phyloP scores from a whole-genome alignment of 1,284 basidiomycete genomes.

The Pyrrhoderma noxium region DNA sequence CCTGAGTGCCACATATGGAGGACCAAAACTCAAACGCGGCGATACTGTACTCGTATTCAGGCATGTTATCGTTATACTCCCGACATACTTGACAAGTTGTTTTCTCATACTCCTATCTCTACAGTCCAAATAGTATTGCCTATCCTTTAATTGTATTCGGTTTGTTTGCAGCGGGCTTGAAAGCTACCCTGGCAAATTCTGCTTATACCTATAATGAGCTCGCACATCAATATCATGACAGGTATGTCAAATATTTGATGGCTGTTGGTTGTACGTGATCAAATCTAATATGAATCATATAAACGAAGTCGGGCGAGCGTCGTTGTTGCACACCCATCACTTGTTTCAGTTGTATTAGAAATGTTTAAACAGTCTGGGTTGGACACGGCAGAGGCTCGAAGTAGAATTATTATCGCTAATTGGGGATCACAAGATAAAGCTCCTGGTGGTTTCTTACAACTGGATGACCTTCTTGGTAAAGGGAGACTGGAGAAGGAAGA shows the following conservation, averaged over 20 bases:
- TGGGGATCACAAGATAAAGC: slow-evolving; percentile 25
- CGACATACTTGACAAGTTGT: background rate
- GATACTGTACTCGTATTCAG: slow-evolving; percentile 41
- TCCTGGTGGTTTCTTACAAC: slow-evolving; percentile 25
- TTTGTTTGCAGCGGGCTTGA: slow-evolving; percentile 43
- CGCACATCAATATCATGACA: slow-evolving; percentile 43
- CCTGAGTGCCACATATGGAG: slow-evolving; percentile 29
- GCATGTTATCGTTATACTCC: background rate
- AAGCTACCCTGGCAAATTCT: slow-evolving; percentile 40
- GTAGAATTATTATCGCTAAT: slow-evolving; percentile 39
- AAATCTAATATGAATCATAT: background rate
- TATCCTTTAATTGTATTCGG: slow-evolving; percentile 61
- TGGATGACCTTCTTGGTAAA: slow-evolving; percentile 38
- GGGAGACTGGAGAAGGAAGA: slow-evolving; percentile 43
- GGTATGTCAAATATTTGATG: background rate
- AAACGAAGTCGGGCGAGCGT: slow-evolving; percentile 38
- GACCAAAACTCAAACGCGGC: slow-evolving; percentile 27
- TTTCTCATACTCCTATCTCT: background rate
- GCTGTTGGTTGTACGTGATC: background rate
- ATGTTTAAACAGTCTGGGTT: slow-evolving; percentile 39
- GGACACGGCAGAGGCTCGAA: slow-evolving; percentile 33
- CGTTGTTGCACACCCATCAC: slow-evolving; percentile 46
- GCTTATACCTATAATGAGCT: slow-evolving; percentile 40
- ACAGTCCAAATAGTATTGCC: slow-evolving; percentile 48
- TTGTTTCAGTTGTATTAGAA: slow-evolving; percentile 37